A percentile compares a stretch with the other conserved stretches of the same genome.
Evolutionary conservation across 2,329 filamentous ascomycete genomes (phyloP).

Genomic region (Neophaeococcomyces aloes): DNA sequence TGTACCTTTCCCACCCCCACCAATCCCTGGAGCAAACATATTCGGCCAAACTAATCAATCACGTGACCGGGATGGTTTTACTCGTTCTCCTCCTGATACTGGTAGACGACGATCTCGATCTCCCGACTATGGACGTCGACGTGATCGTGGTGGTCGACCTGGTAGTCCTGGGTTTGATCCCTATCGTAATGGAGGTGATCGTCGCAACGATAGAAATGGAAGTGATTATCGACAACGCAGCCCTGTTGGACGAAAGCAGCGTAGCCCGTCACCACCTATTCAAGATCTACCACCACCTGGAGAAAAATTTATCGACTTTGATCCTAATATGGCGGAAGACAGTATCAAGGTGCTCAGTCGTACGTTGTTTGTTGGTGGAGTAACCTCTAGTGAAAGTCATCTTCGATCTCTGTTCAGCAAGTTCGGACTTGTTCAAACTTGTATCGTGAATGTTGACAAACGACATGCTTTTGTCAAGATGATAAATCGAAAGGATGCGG

Average conservation of each 20-base stretch:
- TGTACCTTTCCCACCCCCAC: conserved; percentile 24
- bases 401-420: conserved; percentile 68
- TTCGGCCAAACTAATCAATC: conserved; percentile 30
- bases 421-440: conserved; percentile 85
- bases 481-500: conserved; percentile 76
- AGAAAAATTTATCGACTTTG: conserved; percentile 71
- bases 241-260: conserved; percentile 55
- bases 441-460: conserved; percentile 96
- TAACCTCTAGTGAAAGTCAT: conserved; percentile 75
- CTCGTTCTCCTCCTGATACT: conserved; percentile 51
- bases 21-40: conserved; percentile 26
- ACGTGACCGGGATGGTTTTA: conserved; percentile 41
- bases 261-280: conserved; percentile 51
- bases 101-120: conserved; percentile 69
- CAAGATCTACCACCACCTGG: conserved; percentile 39
- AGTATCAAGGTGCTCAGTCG: conserved; percentile 88
- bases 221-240: conserved; percentile 78
- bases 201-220: conserved; percentile 42
- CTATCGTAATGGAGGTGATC: conserved; percentile 41
- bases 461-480: conserved; percentile 99
- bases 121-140: conserved; percentile 62
- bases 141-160: conserved; percentile 50
- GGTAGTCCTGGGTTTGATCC: conserved; percentile 61
- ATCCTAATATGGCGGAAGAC: conserved; percentile 60
- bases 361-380: conserved; percentile 92